phyloP scores from a whole-genome alignment of 2,329 filamentous ascomycete genomes.

The Catunica adiposa region DNA sequence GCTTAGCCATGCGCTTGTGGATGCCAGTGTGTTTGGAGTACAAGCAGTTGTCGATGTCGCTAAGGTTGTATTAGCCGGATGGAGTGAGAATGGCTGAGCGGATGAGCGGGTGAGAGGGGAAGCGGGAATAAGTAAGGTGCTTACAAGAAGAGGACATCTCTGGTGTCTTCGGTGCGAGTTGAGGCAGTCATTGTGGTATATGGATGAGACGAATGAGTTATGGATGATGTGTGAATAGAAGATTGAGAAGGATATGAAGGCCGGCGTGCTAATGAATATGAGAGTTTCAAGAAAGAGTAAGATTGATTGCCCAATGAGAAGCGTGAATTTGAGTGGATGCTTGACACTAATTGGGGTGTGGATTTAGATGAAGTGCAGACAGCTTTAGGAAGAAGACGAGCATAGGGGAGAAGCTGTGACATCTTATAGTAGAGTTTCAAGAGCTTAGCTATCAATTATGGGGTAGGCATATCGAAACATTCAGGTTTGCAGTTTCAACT shows the following conservation, averaged over 20 bases:
- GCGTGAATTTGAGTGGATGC: not conserved
- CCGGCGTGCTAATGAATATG: not conserved
- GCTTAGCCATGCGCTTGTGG: conserved; percentile 69
- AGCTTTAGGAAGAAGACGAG: not conserved
- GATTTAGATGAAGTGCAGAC: not conserved
- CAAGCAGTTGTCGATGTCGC: conserved; percentile 97
- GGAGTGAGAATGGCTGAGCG: not conserved
- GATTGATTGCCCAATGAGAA: not conserved
- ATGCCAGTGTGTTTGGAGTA: conserved; percentile 78
- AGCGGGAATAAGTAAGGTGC: too few relatives aligned
- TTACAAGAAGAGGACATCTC: conserved; percentile 5
- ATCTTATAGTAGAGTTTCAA: too few relatives aligned
- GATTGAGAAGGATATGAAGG: not conserved
- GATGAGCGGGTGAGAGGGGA: not conserved
- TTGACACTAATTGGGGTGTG: not conserved
- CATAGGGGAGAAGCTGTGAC: not conserved
- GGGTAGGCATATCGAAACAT: too few relatives aligned
- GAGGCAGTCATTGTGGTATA: not conserved
- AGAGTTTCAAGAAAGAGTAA: not conserved
- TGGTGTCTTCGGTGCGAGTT: not conserved
- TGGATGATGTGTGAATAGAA: not conserved
- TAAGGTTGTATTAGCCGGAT: conserved; percentile 23
- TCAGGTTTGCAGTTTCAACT: too few relatives aligned
- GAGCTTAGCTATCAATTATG: too few relatives aligned
- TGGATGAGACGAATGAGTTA: not conserved